Evolutionary conservation across 2,329 filamentous ascomycete genomes (phyloP).

Genomic region (Aspergillus sp.): DNA sequence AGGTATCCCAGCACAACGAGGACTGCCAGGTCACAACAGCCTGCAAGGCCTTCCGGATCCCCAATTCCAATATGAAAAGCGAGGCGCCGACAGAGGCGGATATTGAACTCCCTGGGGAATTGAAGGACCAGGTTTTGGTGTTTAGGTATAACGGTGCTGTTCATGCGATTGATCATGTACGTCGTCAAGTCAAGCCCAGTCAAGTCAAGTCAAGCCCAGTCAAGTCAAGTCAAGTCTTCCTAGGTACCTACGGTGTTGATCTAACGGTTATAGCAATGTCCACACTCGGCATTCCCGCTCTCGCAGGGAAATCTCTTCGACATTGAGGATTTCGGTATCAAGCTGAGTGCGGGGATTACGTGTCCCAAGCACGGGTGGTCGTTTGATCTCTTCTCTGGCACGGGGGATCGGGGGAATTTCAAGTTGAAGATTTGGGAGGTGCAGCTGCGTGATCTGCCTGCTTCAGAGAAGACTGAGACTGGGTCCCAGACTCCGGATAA

Average conservation of each 20-base stretch:
- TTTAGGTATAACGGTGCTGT: constrained; percentile 64
- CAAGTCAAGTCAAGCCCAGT: too few relatives aligned
- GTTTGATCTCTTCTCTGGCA: constrained; percentile 66
- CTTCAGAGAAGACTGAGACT: neutral
- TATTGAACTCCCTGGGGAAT: constrained; percentile 38
- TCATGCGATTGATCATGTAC: constrained; percentile 68
- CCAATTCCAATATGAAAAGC: constrained; percentile 33
- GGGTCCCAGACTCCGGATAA: constrained; percentile 21
- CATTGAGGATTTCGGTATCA: constrained; percentile 68
- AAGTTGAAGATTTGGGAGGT: constrained; percentile 64
- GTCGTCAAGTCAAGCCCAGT: constrained; percentile 14
- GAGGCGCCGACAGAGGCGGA: constrained; percentile 29
- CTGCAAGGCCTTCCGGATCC: constrained; percentile 61
- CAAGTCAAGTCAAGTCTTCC: too few relatives aligned
- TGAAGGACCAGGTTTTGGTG: constrained; percentile 63
- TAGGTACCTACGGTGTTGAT: too few relatives aligned
- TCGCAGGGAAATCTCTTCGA: constrained; percentile 65
- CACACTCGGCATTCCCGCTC: constrained; percentile 66
- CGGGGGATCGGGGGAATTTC: constrained; percentile 62
- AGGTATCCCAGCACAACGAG: constrained; percentile 46
- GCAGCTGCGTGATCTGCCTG: constrained; percentile 46
- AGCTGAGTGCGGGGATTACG: constrained; percentile 53
- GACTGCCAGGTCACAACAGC: constrained; percentile 46
- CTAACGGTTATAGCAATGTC: constrained; percentile 56
- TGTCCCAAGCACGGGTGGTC: constrained; percentile 72